Conservation (phyloP, 2,329 filamentous ascomycete species). For the Ceratocystis diversiconidia region DNA sequence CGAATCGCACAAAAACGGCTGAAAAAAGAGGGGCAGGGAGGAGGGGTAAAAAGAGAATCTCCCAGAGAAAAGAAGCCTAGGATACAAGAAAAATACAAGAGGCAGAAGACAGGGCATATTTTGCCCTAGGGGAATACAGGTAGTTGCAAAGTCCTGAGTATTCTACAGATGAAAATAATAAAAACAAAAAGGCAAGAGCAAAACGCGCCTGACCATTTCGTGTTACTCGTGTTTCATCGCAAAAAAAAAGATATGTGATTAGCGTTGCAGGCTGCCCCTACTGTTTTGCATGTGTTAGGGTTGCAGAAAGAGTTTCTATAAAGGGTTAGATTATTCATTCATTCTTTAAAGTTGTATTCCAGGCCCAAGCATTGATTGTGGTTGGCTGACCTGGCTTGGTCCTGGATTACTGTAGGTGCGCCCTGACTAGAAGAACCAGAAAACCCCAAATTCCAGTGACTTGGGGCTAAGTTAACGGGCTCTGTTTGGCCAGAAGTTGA, state of each 20-base stretch:
- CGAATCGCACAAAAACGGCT: neutral
- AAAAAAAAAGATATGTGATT: neutral
- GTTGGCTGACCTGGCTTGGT: too few relatives aligned
- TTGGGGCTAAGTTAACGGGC: neutral
- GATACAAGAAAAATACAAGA: neutral
- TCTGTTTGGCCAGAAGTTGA: neutral
- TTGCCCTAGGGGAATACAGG: too few relatives aligned
- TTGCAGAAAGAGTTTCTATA: neutral
- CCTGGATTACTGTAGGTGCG: neutral
- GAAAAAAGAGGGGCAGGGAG: neutral
- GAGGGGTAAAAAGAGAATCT: slow-evolving; percentile 7
- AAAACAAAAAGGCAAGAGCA: neutral
- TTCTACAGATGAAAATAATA: neutral
- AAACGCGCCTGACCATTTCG: too few relatives aligned
- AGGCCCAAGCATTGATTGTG: neutral
- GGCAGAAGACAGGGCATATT: neutral
- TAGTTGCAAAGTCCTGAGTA: neutral
- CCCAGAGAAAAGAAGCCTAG: neutral
- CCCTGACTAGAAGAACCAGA: neutral
- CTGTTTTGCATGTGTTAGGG: neutral
- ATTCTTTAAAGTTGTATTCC: neutral
- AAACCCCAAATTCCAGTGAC: neutral
- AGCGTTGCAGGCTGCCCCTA: neutral
- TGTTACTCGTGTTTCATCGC: neutral
- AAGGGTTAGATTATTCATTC: too few relatives aligned